Conservation (phyloP, 1,139 yeast genomes). For the Geotrichum klebahnii region DNA sequence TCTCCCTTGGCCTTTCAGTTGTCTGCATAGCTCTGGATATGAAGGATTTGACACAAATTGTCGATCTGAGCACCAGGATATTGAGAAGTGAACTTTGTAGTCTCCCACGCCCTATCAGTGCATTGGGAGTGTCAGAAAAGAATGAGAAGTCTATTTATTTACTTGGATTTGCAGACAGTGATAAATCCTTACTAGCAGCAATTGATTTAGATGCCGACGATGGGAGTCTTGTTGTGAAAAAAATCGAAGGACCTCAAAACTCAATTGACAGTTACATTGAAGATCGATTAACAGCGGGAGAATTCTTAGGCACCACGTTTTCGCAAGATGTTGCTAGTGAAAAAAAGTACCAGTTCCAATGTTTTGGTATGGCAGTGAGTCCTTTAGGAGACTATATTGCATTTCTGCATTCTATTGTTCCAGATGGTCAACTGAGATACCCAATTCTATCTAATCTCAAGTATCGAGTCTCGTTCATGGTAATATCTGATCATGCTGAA, state of each 20-base stretch:
- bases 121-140: slow-evolving; percentile 1
- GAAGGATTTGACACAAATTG: not conserved
- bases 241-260: not conserved
- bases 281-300: slow-evolving; percentile 19
- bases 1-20: slow-evolving; percentile 14
- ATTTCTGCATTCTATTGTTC: slow-evolving; percentile 14
- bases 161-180: slow-evolving; percentile 12
- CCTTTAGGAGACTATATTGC: slow-evolving; percentile 20
- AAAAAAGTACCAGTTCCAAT: slow-evolving; percentile 15
- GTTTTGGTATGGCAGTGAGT: slow-evolving; percentile 18
- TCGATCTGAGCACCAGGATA: not conserved
- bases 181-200: slow-evolving; percentile 4
- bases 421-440: slow-evolving; percentile 18
- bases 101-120: slow-evolving; percentile 7
- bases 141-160: not conserved
- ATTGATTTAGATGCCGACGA: not conserved
- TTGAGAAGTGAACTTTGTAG: not conserved
- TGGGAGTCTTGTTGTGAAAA: not conserved
- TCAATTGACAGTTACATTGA: slow-evolving; percentile 16
- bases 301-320: slow-evolving; percentile 14
- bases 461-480: slow-evolving; percentile 13
- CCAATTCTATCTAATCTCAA: slow-evolving; percentile 17
- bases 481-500: slow-evolving; percentile 2
- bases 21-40: not conserved
- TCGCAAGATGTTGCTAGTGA: slow-evolving; percentile 13